Evolutionary conservation across 2,329 filamentous ascomycete species (phyloP), one percentile per base, ranked within the genome.

Genomic region (Chaetomiaceae sp.): DNA sequence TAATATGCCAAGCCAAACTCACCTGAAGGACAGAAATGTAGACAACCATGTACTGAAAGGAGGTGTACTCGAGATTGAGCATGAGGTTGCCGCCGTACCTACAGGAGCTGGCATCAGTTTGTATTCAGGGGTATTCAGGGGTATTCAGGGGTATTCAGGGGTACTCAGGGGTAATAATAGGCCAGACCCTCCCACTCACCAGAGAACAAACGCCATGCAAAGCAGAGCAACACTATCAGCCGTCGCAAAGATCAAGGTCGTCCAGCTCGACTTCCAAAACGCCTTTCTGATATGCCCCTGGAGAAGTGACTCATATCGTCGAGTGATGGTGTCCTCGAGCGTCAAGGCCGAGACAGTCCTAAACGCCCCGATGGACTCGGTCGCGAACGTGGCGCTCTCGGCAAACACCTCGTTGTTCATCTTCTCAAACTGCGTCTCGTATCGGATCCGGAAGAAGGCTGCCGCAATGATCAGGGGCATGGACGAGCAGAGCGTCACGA

Each of bases 381-480:
- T 75, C 2, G 81, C 83, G 58, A 86, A 85, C 59, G 83, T 78
- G 1, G 82, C 81, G 58, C 81, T 84, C 45, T 80, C 76, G 4
- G 76, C 75, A 63, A 84, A 85, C 0, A 84, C 78, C 8, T 72
- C 71, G 4, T 78, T 75, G 53, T 82, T 84, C 67, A 79, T 73
- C 39, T 73, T 68, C 48, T 83, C 81, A 47, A 84, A 81, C 54
- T 78, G 72, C n/a, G 74, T 67, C 61, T 82, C 79, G 25, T 78
- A 73, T n/a, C 73, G 69, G 39, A 83, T 68, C 12, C 80, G 72
- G 57, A 66, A 70, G 40, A 69, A 66, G 0, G 72, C 72, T 1
- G 72, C 64, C 6, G 61, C 62, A 12, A 69, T 58, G 38, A 69
- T 65, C 6, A 70, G 52, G 3, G 66, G 65, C 59, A 71, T 67